phyloP scores from a whole-genome alignment of 345 rosid genomes.

The Brassica rapa region DNA sequence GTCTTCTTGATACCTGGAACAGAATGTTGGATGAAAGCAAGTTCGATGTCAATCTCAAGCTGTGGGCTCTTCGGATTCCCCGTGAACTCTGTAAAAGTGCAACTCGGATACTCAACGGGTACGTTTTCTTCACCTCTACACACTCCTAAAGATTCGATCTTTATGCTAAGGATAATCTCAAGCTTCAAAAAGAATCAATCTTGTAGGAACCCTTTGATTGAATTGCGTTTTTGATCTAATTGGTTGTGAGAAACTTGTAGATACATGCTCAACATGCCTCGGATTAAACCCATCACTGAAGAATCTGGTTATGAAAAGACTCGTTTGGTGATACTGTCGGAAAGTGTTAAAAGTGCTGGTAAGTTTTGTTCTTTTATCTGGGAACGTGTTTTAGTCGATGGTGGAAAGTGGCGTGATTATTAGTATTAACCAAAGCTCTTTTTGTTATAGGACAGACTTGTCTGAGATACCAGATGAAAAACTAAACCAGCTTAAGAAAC shows the following conservation, averaged over 20 bases:
- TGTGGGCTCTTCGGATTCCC: constrained; percentile 86
- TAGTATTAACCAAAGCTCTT: constrained; percentile 17
- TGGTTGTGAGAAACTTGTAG: constrained; percentile 43
- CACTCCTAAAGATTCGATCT: not conserved
- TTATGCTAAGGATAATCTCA: not conserved
- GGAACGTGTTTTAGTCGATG: constrained; percentile 7
- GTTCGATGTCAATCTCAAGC: constrained; percentile 64
- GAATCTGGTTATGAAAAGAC: constrained; percentile 65
- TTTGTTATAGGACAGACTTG: constrained; percentile 61
- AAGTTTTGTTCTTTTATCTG: constrained; percentile 6
- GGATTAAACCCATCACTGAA: constrained; percentile 78
- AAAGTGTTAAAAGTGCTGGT: constrained; percentile 63
- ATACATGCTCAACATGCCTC: constrained; percentile 77
- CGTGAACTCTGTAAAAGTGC: constrained; percentile 72
- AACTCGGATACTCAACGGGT: constrained; percentile 76
- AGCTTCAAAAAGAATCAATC: not conserved
- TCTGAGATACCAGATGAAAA: constrained; percentile 62
- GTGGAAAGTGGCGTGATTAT: not conserved
- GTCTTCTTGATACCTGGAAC: not conserved
- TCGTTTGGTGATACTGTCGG: constrained; percentile 76
- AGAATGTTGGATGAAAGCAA: constrained; percentile 70
- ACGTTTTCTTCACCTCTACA: constrained; percentile 10
- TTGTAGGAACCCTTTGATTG: no score
- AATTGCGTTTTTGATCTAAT: no score
- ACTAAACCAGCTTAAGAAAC: constrained; percentile 60